Percentiles rank a stretch among this genome's conserved stretches.
Evolutionary conservation across 2,329 filamentous ascomycete species (phyloP).

Genomic region (Pseudogymnoascus sp.): DNA sequence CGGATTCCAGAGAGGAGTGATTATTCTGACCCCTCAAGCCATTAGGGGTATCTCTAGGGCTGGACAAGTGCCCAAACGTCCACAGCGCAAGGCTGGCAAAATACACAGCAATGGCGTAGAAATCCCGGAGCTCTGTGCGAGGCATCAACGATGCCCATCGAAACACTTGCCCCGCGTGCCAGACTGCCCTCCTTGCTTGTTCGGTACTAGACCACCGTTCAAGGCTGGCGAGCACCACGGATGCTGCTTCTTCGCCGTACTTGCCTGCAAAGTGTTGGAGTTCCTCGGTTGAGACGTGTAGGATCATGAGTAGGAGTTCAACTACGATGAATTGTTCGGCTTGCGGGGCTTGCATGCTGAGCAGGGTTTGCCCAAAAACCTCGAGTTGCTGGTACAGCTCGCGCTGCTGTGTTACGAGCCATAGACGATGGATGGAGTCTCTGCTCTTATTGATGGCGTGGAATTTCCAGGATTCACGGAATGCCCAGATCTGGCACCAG

Average conservation of each 20-base stretch:
- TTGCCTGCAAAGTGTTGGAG: slow-evolving; percentile 18
- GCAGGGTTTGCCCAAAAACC: neutral
- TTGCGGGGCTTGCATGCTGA: neutral
- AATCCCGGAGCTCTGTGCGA: neutral
- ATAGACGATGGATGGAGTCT: slow-evolving; percentile 13
- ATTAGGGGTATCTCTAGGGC: neutral
- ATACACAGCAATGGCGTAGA: neutral
- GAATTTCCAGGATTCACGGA: slow-evolving; percentile 12
- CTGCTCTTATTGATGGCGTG: neutral
- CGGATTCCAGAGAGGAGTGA: slow-evolving; percentile 28
- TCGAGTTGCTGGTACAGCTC: slow-evolving; percentile 11
- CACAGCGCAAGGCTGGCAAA: slow-evolving; percentile 60
- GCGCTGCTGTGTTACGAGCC: slow-evolving; percentile 13
- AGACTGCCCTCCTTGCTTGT: slow-evolving; percentile 12
- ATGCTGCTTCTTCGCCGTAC: slow-evolving; percentile 16
- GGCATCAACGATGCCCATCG: slow-evolving; percentile 10
- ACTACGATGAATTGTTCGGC: slow-evolving; percentile 5
- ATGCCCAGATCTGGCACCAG: slow-evolving; percentile 16
- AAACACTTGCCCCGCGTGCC: slow-evolving; percentile 19
- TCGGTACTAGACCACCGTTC: slow-evolving; percentile 9
- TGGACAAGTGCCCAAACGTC: slow-evolving; percentile 55
- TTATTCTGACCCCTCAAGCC: slow-evolving; percentile 28
- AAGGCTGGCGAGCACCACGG: neutral
- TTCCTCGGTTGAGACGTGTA: slow-evolving; percentile 14
- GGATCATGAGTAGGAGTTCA: slow-evolving; percentile 16